Percentiles rank a stretch among this genome's conserved stretches.
Evolutionary conservation across 345 rosid genomes (phyloP).

Genomic region (Ceriops tagal): DNA sequence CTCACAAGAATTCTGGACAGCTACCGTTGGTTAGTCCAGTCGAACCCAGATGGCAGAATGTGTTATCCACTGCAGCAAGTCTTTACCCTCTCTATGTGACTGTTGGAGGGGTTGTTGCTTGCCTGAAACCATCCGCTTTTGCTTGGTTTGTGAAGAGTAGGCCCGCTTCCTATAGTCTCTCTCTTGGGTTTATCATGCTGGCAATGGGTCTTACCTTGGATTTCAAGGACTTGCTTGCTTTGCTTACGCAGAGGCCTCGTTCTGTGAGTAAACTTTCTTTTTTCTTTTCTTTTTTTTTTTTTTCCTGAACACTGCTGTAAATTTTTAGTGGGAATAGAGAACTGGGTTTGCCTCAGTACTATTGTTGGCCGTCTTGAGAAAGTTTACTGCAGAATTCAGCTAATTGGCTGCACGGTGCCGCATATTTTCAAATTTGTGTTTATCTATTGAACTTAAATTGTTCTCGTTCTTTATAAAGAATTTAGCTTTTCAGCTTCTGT

Average conservation of each 20-base stretch:
- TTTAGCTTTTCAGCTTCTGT: no score
- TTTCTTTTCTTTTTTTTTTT: not conserved
- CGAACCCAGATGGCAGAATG: slow-evolving; percentile 44
- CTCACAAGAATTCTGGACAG: slow-evolving; percentile 17
- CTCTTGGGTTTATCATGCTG: slow-evolving; percentile 59
- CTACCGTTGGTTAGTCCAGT: slow-evolving; percentile 4
- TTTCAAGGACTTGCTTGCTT: slow-evolving; percentile 48
- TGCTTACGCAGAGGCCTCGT: slow-evolving; percentile 51
- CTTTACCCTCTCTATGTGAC: slow-evolving; percentile 63
- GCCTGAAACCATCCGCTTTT: slow-evolving; percentile 57
- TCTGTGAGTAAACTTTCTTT: slow-evolving; percentile 35
- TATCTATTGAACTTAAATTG: no score
- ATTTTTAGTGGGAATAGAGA: not conserved
- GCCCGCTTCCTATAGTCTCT: slow-evolving; percentile 50
- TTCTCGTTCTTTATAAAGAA: no score
- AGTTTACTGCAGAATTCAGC: no score
- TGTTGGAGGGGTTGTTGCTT: slow-evolving; percentile 50
- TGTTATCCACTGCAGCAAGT: slow-evolving; percentile 53
- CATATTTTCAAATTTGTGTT: no score
- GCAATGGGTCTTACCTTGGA: slow-evolving; percentile 69
- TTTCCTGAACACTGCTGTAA: no score
- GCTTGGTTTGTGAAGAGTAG: slow-evolving; percentile 50
- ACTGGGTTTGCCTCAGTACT: slow-evolving; percentile 3
- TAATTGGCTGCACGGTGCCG: no score
- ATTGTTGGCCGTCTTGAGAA: no score